A percentile compares a stretch with the other conserved stretches of the same genome.
phyloP scores from a whole-genome alignment of 2,329 filamentous ascomycete species.

The Chrysoporthe puriensis region DNA sequence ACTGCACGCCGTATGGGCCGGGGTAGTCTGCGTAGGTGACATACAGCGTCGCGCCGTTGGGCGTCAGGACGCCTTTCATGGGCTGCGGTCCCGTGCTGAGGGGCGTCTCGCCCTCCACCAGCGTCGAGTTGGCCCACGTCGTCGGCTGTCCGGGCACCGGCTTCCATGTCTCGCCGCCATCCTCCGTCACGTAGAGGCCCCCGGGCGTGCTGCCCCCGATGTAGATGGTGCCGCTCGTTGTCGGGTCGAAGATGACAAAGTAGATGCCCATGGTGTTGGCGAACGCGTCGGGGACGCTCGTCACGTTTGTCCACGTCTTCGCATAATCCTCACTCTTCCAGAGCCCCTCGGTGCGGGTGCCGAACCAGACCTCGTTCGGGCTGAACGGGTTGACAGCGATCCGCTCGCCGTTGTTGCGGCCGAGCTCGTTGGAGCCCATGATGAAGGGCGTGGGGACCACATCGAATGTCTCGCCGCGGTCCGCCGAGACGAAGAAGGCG shows the following conservation, averaged over 20 bases:
- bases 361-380: constrained; percentile 14
- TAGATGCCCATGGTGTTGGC: constrained; percentile 22
- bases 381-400: constrained; percentile 15
- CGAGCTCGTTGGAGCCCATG: constrained; percentile 22
- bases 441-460: constrained; percentile 8
- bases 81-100: constrained; percentile 18
- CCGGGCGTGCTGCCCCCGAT: constrained; percentile 19
- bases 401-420: constrained; percentile 20
- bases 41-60: constrained; percentile 12
- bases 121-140: constrained; percentile 10
- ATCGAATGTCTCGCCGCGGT: constrained; percentile 16
- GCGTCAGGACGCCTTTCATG: constrained; percentile 13
- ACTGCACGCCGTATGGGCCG: constrained; percentile 17
- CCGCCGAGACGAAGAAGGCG: constrained; percentile 17
- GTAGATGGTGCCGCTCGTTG: constrained; percentile 15
- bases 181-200: constrained; percentile 12
- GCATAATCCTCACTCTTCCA: constrained; percentile 17
- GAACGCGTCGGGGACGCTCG: constrained; percentile 17
- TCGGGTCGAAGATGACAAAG: constrained; percentile 16
- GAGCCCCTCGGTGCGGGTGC: constrained; percentile 8
- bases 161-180: constrained; percentile 9
- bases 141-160: constrained; percentile 15
- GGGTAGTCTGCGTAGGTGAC: constrained; percentile 19
- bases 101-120: constrained; percentile 1
- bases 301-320: constrained; percentile 19